Conservation (phyloP, 2,329 filamentous ascomycete genomes). For the Thelonectria olida region DNA sequence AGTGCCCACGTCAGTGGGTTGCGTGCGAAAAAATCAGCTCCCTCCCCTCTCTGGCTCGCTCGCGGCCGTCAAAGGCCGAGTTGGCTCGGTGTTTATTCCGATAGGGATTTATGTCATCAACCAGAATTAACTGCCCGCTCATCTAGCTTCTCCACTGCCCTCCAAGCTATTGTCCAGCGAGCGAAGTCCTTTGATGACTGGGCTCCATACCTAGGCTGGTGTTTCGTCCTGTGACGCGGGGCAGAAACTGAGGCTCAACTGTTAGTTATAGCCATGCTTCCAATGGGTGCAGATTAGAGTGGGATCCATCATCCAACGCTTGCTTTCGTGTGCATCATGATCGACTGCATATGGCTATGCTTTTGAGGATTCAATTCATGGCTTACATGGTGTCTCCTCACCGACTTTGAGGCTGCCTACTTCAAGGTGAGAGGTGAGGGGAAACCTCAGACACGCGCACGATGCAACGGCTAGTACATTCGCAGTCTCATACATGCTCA, state of each 20-base stretch:
- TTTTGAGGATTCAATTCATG: too few relatives aligned
- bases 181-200: not conserved
- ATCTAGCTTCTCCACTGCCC: not conserved
- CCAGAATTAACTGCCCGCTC: not conserved
- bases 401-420: not conserved
- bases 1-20: conserved; percentile 11
- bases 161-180: too few relatives aligned
- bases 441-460: not conserved
- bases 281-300: too few relatives aligned
- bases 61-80: conserved; percentile 9
- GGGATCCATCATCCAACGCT: not conserved
- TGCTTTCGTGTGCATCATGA: not conserved
- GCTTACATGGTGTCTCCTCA: not conserved
- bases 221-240: not conserved
- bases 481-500: not conserved
- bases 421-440: not conserved
- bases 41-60: too few relatives aligned
- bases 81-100: conserved; percentile 15
- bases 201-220: not conserved
- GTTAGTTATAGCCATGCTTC: not conserved
- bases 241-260: not conserved
- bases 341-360: conserved; percentile 24
- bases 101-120: not conserved
- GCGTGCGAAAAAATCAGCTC: not conserved
- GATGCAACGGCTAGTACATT: not conserved